These are phyloP conservation scores for Xylaria sp. DNA, from an alignment of 2,329 filamentous ascomycete species.

Conservation along the genomic window DNA sequence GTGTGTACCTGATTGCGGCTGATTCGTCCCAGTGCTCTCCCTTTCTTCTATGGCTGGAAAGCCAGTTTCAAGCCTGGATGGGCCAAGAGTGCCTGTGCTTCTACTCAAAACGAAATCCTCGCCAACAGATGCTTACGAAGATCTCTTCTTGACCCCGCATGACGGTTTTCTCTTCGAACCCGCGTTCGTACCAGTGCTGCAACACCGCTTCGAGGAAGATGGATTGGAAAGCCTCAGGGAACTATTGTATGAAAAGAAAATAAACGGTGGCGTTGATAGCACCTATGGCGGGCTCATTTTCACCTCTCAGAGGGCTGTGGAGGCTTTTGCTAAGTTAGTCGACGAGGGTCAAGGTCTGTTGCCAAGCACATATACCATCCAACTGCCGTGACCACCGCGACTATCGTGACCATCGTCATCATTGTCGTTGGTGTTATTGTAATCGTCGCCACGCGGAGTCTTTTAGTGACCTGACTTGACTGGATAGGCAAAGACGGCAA, in stretches of 20 bases:
- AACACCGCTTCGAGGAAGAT: slow-evolving; percentile 72
- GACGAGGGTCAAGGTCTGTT: slow-evolving; percentile 58
- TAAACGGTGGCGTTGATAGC: slow-evolving; percentile 52
- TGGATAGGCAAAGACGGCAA: slow-evolving; percentile 36
- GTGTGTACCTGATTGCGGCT: neutral
- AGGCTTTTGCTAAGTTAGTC: slow-evolving; percentile 75
- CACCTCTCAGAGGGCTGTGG: slow-evolving; percentile 84
- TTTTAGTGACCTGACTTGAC: slow-evolving; percentile 42
- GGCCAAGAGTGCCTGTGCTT: slow-evolving; percentile 64
- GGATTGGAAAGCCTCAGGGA: slow-evolving; percentile 64
- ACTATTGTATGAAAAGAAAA: slow-evolving; percentile 58
- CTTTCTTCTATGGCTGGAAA: slow-evolving; percentile 35
- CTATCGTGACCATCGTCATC: neutral
- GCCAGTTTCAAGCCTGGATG: slow-evolving; percentile 19
- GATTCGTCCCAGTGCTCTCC: neutral
- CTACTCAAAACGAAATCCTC: slow-evolving; percentile 81
- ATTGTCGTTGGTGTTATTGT: no score
- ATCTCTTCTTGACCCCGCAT: slow-evolving; percentile 65
- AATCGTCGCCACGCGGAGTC: slow-evolving; percentile 35
- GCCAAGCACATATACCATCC: slow-evolving; percentile 8
- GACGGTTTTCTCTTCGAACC: slow-evolving; percentile 65
- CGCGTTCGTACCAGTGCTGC: slow-evolving; percentile 79
- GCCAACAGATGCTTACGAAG: slow-evolving; percentile 77
- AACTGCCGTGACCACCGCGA: neutral
- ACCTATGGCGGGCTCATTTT: slow-evolving; percentile 82